phyloP scores from a whole-genome alignment of 2,329 filamentous ascomycete genomes.

The Claviceps spartinae region DNA sequence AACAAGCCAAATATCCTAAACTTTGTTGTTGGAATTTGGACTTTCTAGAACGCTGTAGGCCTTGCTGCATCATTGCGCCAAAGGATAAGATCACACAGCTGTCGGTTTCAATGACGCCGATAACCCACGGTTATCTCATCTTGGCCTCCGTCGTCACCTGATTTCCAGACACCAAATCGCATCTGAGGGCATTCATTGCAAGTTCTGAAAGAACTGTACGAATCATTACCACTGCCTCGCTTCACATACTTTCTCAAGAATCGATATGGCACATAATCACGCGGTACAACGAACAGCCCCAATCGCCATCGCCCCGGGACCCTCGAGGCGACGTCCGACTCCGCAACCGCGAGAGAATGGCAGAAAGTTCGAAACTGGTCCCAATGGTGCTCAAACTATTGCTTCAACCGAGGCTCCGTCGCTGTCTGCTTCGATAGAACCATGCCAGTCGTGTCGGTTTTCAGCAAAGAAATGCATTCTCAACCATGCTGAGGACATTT shows the following conservation, averaged over 20 bases:
- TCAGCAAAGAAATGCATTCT: slow-evolving; percentile 66
- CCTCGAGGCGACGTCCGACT: slow-evolving; percentile 28
- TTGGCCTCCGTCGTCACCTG: slow-evolving; percentile 39
- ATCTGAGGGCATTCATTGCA: background rate
- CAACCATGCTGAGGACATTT: slow-evolving; percentile 58
- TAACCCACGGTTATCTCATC: slow-evolving; percentile 45
- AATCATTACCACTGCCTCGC: background rate
- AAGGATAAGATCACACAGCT: background rate
- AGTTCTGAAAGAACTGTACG: background rate
- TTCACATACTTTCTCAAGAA: slow-evolving; percentile 9
- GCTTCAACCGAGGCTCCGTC: slow-evolving; percentile 37
- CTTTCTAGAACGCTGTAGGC: background rate
- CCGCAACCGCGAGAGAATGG: slow-evolving; percentile 32
- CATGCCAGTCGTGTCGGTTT: slow-evolving; percentile 62
- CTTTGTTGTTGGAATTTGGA: background rate
- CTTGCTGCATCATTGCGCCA: background rate
- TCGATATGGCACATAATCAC: slow-evolving; percentile 37
- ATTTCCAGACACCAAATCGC: slow-evolving; percentile 11
- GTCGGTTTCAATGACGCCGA: slow-evolving; percentile 36
- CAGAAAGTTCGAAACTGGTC: slow-evolving; percentile 34
- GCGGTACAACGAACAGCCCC: slow-evolving; percentile 47
- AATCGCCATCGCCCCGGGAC: slow-evolving; percentile 52
- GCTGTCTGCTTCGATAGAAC: slow-evolving; percentile 30
- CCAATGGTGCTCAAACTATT: slow-evolving; percentile 36
- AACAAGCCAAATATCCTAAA: background rate